Conservation (phyloP, 179 eudicot species). For the Gypsophila paniculata region DNA sequence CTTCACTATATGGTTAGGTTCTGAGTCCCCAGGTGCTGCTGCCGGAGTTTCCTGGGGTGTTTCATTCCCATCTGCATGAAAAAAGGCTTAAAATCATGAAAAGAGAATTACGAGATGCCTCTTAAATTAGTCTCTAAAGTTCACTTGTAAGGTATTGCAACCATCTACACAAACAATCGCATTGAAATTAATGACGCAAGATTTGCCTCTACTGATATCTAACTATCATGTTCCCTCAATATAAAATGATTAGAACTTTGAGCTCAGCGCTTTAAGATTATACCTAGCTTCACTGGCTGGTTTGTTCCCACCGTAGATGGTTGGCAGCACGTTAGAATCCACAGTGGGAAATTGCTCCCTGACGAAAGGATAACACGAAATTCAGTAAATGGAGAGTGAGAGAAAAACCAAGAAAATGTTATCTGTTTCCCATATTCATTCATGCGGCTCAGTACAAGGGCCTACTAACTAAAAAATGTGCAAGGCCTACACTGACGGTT, state of each 20-base stretch:
- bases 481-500: background rate
- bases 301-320: background rate
- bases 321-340: slow-evolving; percentile 18
- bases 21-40: background rate
- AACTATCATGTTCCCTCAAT: background rate
- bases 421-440: background rate
- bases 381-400: background rate
- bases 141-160: background rate
- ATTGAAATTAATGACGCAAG: background rate
- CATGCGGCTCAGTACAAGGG: background rate
- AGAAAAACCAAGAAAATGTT: background rate
- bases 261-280: background rate
- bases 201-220: background rate
- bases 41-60: background rate
- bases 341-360: slow-evolving; percentile 14
- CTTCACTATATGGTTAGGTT: background rate
- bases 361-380: background rate
- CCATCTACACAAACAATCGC: background rate
- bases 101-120: slow-evolving; percentile 2
- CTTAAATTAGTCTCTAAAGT: background rate
- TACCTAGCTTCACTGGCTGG: slow-evolving; percentile 10
- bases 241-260: slow-evolving; percentile 3
- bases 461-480: background rate
- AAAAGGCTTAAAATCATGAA: background rate
- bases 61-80: background rate